Evolutionary conservation across 225 moss, liverwort and hornwort species (phyloP).

Genomic region (Straminergon stramineum): DNA sequence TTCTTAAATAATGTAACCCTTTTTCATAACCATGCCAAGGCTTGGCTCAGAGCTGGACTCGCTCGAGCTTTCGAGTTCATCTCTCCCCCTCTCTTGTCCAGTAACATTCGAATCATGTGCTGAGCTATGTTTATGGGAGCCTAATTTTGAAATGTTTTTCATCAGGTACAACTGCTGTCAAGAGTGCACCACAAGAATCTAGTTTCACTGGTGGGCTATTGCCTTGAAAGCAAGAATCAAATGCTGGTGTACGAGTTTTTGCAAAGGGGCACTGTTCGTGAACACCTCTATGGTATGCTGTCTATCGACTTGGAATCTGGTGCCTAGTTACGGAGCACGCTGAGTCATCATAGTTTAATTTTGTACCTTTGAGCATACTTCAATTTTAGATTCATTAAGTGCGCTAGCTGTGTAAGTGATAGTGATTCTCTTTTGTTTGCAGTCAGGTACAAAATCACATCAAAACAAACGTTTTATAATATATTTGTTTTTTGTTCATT

Average conservation of each 20-base stretch:
- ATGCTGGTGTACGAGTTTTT: conserved; percentile 56
- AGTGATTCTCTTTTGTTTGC: too few relatives aligned
- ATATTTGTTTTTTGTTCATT: not conserved
- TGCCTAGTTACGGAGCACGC: not conserved
- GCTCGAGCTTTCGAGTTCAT: not conserved
- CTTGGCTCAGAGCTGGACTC: not conserved
- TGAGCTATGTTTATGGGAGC: not conserved
- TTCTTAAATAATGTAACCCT: not conserved
- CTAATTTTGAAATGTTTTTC: not conserved
- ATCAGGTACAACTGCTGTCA: conserved; percentile 45
- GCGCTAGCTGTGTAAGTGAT: not conserved
- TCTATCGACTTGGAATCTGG: not conserved
- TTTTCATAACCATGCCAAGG: not conserved
- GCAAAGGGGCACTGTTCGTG: conserved; percentile 26
- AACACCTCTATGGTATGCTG: conserved; percentile 32
- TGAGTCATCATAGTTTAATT: not conserved
- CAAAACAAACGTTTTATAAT: not conserved
- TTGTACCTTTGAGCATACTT: not conserved
- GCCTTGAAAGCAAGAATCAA: conserved; percentile 25
- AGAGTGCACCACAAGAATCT: conserved; percentile 64
- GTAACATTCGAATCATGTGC: not conserved
- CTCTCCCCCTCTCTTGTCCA: not conserved
- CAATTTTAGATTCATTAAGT: not conserved
- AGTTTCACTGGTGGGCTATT: conserved; percentile 52
- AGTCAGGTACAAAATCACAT: not conserved